Evolutionary conservation across 2,329 filamentous ascomycete species (phyloP).

Genomic region (Trichoderma guizhouense): DNA sequence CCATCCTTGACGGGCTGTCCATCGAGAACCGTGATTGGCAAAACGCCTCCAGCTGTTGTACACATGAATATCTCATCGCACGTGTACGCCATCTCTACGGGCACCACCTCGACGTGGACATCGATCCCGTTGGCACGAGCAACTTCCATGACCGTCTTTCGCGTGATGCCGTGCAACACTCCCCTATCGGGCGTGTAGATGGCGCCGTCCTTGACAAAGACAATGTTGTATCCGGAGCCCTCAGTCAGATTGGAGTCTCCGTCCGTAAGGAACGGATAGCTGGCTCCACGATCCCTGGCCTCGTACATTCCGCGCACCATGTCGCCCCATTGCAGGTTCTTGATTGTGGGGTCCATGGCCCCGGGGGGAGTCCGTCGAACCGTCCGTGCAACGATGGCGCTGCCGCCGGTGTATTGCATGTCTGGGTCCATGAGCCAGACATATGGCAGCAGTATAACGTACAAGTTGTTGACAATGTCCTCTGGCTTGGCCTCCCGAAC

Average conservation of each 20-base stretch:
- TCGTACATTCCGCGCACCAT: conserved; percentile 14
- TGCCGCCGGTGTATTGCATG: neutral
- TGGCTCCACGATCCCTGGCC: neutral
- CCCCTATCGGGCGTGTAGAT: conserved; percentile 6
- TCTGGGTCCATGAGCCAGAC: conserved; percentile 11
- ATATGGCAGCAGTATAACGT: neutral
- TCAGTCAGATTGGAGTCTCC: conserved; percentile 2
- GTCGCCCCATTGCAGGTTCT: conserved; percentile 13
- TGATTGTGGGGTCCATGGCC: conserved; percentile 11
- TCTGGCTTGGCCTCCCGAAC: conserved; percentile 1
- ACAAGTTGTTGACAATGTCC: conserved; percentile 9
- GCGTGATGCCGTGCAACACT: conserved; percentile 9
- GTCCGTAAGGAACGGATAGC: conserved; percentile 3
- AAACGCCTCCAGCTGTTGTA: neutral
- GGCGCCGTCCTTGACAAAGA: neutral
- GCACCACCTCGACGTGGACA: neutral
- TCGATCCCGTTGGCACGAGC: neutral
- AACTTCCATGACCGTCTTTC: conserved; percentile 1
- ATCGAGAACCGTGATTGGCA: conserved; percentile 9
- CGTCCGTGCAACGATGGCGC: conserved; percentile 3
- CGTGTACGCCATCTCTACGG: conserved; percentile 1
- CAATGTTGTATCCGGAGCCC: conserved; percentile 7
- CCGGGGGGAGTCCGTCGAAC: conserved; percentile 4
- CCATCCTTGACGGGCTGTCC: neutral
- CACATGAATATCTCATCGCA: conserved; percentile 11